These are phyloP conservation scores for Clitoria ternatea DNA, from an alignment of 306 rosid species.

Conservation along the genomic window DNA sequence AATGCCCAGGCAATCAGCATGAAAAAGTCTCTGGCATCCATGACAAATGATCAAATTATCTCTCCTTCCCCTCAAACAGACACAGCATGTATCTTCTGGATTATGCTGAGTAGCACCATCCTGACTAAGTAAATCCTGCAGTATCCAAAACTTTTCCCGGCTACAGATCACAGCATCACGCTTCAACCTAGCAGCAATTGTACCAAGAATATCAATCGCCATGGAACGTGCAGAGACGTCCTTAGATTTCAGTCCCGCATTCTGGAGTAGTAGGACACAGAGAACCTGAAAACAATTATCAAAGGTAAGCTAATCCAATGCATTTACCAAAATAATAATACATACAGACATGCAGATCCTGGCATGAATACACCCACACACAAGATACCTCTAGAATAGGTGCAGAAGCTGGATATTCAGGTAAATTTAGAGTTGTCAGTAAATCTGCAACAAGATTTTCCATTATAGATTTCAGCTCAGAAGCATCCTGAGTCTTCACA, in stretches of 20 bases:
- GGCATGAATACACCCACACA: not conserved
- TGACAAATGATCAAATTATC: conserved; percentile 56
- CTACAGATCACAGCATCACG: conserved; percentile 81
- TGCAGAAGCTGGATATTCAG: conserved; percentile 97
- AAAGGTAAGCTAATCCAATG: conserved; percentile 27
- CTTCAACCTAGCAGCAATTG: conserved; percentile 98
- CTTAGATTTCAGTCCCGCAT: conserved; percentile 90
- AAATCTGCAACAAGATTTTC: conserved; percentile 93
- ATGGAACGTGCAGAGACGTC: conserved; percentile 75
- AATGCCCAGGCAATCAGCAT: conserved; percentile 78
- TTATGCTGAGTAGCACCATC: conserved; percentile 37
- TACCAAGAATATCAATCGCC: conserved; percentile 98
- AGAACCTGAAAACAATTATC: conserved; percentile 76
- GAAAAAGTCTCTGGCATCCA: conserved; percentile 82
- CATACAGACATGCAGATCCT: not conserved
- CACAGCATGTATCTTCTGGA: conserved; percentile 65
- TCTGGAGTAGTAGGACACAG: conserved; percentile 81
- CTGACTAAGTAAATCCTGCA: conserved; percentile 53
- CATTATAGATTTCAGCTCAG: conserved; percentile 82
- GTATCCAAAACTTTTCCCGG: conserved; percentile 74
- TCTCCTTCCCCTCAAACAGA: conserved; percentile 65
- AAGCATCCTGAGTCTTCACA: conserved; percentile 81
- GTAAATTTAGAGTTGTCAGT: conserved; percentile 77
- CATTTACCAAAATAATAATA: conserved; percentile 13
- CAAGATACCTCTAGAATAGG: conserved; percentile 75